Percentiles rank a stretch among this genome's conserved stretches.
phyloP scores from a whole-genome alignment of 768 basidiomycete genomes.

The Mycena belliarum region DNA sequence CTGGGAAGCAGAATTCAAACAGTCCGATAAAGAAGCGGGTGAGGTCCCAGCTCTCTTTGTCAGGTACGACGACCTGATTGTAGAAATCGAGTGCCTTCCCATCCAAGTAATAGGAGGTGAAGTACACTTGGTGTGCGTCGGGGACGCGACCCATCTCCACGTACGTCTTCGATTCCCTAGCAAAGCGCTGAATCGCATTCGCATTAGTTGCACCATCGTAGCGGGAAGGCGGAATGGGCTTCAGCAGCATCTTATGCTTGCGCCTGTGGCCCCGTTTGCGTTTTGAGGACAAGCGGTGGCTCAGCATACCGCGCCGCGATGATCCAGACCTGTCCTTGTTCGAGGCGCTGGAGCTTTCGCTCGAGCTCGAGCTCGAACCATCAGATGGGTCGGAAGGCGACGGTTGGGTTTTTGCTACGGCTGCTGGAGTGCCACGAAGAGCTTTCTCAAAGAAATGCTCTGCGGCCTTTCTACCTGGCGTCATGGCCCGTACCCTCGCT shows the following conservation, averaged over 20 bases:
- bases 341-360: not conserved
- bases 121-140: constrained; percentile 16
- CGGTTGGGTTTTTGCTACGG: not conserved
- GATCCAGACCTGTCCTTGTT: not conserved
- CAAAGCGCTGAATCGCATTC: not conserved
- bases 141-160: constrained; percentile 14
- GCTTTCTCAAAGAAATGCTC: not conserved
- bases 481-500: not conserved
- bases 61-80: constrained; percentile 20
- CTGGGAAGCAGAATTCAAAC: constrained; percentile 38
- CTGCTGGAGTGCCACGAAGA: not conserved
- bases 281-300: not conserved
- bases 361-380: not conserved
- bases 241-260: constrained; percentile 1
- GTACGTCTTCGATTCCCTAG: not conserved
- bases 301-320: not conserved
- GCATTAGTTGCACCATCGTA: not conserved
- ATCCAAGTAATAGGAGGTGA: constrained; percentile 27
- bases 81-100: constrained; percentile 33
- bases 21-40: constrained; percentile 32
- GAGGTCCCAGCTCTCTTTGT: constrained; percentile 24
- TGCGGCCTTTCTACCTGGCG: not conserved
- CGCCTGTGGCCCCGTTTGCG: not conserved
- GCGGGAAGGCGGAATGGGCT: not conserved
- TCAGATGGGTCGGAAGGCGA: not conserved